Base-by-base conservation (phyloP, 192 early-diverging fungal genomes). In the Martensiomyces pterosporus region DNA sequence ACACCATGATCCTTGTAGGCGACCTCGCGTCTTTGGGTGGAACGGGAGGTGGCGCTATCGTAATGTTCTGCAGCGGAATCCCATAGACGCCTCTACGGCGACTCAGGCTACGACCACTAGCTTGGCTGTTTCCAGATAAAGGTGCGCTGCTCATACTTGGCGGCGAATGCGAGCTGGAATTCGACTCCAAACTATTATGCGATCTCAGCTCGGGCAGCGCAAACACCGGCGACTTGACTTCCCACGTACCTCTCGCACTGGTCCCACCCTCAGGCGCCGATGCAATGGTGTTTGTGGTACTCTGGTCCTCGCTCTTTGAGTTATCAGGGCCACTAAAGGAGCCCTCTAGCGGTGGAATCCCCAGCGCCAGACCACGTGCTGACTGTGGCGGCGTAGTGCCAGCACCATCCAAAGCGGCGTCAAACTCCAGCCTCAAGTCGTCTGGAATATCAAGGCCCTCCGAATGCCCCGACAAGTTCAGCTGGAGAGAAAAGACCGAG, bases 361-460 rank as follows among this genome's bases (percentile, higher is more conserved):
- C 55, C 39, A 53, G 33, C 0, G 46, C 39, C 22, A 60, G 47
- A 14, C 45, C 57, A 21, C 39, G 57, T 14, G 57, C 42, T 10
- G 60, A 58, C 1, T 14, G 45, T 4, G 68, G 68, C 26, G 68
- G 62, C 5, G 61, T 60, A n/a, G 38, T 46, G 41, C 41, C 48
- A 17, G 57, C 68, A 10, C 57, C 53, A 25, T 47, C 54, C 6
- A 72, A 49, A 0, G 68, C 68, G 12, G 50, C 49, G 43, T 72
- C 68, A 51, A 72, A 72, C 51, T 72, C 68, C 6, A 72, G 62
- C 53, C 60, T 64, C 42, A 72, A 45, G 41, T 72, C 68, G 40
- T 53, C 49, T 4, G 68, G 68, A 24, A 72, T 65, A 24, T 55
- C 56, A 24, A 71, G 44, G 9, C 52, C 25, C 22, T 71, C 57